These are phyloP conservation scores for Candida insectorum DNA, from an alignment of 805 yeast species.

Conservation along the genomic window DNA sequence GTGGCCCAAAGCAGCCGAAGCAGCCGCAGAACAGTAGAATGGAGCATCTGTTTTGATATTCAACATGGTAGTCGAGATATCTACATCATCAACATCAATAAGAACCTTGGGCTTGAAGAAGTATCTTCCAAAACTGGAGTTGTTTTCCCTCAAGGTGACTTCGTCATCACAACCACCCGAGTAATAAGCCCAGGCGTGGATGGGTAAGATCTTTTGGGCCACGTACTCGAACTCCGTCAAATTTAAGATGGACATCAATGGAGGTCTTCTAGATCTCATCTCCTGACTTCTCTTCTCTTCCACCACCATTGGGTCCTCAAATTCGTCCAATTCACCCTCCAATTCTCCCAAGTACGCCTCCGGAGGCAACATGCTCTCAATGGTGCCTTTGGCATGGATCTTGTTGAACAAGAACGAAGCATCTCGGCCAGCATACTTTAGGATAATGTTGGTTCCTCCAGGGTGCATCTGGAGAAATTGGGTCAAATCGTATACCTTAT, in stretches of 20 bases:
- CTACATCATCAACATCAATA: conserved; percentile 28
- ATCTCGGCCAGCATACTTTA: conserved; percentile 59
- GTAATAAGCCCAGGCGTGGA: conserved; percentile 33
- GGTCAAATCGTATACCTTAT: conserved; percentile 85
- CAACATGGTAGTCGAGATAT: conserved; percentile 24
- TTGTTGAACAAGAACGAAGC: conserved; percentile 51
- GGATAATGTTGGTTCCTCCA: conserved; percentile 55
- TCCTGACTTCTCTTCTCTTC: conserved; percentile 13
- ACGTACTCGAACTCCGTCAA: conserved; percentile 38
- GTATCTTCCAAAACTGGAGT: conserved; percentile 37
- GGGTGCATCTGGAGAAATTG: conserved; percentile 69
- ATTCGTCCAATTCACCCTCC: conserved; percentile 16
- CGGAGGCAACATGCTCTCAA: conserved; percentile 16
- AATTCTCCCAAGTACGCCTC: conserved; percentile 20
- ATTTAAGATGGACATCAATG: conserved; percentile 27
- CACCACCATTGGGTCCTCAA: conserved; percentile 20
- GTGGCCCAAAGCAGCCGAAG: conserved; percentile 41
- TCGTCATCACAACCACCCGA: conserved; percentile 52
- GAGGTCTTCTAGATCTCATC: conserved; percentile 21
- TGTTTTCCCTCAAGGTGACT: conserved; percentile 42
- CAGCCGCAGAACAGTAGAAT: conserved; percentile 48
- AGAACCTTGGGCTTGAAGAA: conserved; percentile 46
- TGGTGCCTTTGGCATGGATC: conserved; percentile 31
- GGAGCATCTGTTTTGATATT: conserved; percentile 37
- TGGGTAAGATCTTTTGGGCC: conserved; percentile 31